Base-by-base conservation (phyloP, 2,329 filamentous ascomycete species). In the Cercospora sp. region DNA sequence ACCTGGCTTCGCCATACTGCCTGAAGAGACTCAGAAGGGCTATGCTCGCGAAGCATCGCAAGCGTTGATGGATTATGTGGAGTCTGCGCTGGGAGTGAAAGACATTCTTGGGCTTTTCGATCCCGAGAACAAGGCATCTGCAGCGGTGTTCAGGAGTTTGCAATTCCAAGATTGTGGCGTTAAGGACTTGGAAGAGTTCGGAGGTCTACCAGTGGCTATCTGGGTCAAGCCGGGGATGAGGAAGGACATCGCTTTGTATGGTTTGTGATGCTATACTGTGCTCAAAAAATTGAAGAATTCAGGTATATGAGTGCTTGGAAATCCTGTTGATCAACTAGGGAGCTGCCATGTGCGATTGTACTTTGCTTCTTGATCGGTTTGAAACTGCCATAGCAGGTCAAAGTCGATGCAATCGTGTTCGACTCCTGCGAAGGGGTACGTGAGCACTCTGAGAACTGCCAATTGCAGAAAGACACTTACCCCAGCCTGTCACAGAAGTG, bases 381-480 rank as follows among this genome's bases (percentile, higher is more conserved):
- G 24, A 18, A 30, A 30, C 12, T 57, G 24, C 53, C 53, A 30
- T 24, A 53, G 12, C 9, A 21, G 12, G 6, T 53, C 49, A n/a
- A 53, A 53, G 49, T 53, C 49, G 24, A 53, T 53, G n/a, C 49
- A 53, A 26, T 53, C 49, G 49, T 53, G 49, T 26, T 53, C 49
- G 49, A 53, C 49, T 21, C 49, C 49, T 53, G 49, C 0, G 4
- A 26, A 10, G 5, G 1, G 7, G 10, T 3, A 53, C 7, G 49
- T 53, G 18, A 53, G 49, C 24, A 53, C 12, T 21, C 12, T 21
- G 8, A 8, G 4, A 21, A 24, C 2, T 53, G n/a, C n/a, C n/a
- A n/a, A n/a, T n/a, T n/a, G n/a, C n/a, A n/a, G n/a, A n/a, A n/a
- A n/a, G n/a, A n/a, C n/a, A n/a, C n/a, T 21, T n/a, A 53, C 49